phyloP scores from a whole-genome alignment of 2,329 filamentous ascomycete species.

The Curvularia hawaiiensis region DNA sequence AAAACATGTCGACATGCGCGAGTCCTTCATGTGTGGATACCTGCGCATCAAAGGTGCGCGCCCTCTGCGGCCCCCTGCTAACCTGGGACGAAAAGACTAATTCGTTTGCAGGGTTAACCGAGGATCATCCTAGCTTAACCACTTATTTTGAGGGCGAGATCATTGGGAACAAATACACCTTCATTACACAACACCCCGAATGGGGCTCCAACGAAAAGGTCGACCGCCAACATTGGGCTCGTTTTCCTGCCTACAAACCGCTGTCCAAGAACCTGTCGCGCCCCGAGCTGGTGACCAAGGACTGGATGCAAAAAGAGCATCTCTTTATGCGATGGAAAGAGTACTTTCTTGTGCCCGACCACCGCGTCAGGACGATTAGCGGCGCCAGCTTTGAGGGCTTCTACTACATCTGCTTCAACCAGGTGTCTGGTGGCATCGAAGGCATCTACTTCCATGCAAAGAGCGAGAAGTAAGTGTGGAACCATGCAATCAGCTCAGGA shows the following conservation, averaged over 20 bases:
- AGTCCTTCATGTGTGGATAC: conserved; percentile 95
- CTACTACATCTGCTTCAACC: conserved; percentile 99
- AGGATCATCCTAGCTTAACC: conserved; percentile 95
- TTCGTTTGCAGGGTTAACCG: conserved; percentile 72
- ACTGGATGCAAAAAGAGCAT: conserved; percentile 80
- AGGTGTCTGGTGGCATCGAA: conserved; percentile 80
- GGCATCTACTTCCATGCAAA: conserved; percentile 98
- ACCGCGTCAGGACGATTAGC: conserved; percentile 85
- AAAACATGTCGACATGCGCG: conserved; percentile 91
- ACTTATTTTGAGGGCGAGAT: conserved; percentile 99
- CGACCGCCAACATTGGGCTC: conserved; percentile 90
- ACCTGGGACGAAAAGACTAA: conserved; percentile 20
- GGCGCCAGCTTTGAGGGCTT: conserved; percentile 98
- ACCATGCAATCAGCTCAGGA: background rate
- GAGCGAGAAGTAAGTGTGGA: conserved; percentile 82
- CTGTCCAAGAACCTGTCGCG: conserved; percentile 68
- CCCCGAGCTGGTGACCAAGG: conserved; percentile 64
- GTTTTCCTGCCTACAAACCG: conserved; percentile 85
- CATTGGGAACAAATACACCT: conserved; percentile 93
- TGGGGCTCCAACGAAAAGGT: conserved; percentile 95
- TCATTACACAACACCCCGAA: conserved; percentile 82
- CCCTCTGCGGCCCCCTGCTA: background rate
- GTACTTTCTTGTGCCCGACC: conserved; percentile 94
- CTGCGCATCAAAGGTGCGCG: conserved; percentile 85
- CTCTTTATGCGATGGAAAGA: conserved; percentile 99